Evolutionary conservation across 1,284 basidiomycete genomes (phyloP).

Genomic region (Vanrija sp.): DNA sequence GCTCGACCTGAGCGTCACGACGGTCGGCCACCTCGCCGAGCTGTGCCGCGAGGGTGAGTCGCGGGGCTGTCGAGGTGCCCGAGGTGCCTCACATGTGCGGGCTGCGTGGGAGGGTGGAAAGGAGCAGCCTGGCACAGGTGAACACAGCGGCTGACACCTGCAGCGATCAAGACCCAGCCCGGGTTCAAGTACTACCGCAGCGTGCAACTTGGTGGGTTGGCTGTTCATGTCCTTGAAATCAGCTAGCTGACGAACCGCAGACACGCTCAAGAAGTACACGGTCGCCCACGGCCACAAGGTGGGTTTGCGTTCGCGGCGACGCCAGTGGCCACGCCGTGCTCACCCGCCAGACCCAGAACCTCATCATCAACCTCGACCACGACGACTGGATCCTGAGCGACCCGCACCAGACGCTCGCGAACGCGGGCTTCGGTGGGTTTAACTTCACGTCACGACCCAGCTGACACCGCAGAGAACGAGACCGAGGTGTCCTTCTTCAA

Average conservation of each 20-base stretch:
- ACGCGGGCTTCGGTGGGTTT: conserved; percentile 67
- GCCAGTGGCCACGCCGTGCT: background rate
- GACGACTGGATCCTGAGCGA: conserved; percentile 86
- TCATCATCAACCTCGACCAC: conserved; percentile 91
- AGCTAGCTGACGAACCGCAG: conserved; percentile 46
- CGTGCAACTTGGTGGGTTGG: conserved; percentile 58
- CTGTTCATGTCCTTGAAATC: background rate
- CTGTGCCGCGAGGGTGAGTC: conserved; percentile 56
- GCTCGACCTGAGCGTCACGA: conserved; percentile 72
- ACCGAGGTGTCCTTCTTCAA: conserved; percentile 90
- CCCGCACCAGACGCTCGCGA: conserved; percentile 60
- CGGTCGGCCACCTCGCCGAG: conserved; percentile 72
- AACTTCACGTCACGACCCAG: background rate
- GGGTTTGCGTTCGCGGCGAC: conserved; percentile 49
- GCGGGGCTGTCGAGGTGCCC: too few species aligned
- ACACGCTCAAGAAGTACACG: conserved; percentile 91
- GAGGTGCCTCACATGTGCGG: background rate
- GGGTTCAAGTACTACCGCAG: conserved; percentile 84
- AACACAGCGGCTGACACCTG: conserved; percentile 5
- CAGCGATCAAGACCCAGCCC: conserved; percentile 66
- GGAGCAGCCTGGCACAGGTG: too few species aligned
- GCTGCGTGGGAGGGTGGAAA: background rate
- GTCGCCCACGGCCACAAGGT: conserved; percentile 85
- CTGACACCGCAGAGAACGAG: conserved; percentile 73
- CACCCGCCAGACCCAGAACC: conserved; percentile 69